phyloP scores from a whole-genome alignment of 352 stramenopile species.

The Pythium aquatile region DNA sequence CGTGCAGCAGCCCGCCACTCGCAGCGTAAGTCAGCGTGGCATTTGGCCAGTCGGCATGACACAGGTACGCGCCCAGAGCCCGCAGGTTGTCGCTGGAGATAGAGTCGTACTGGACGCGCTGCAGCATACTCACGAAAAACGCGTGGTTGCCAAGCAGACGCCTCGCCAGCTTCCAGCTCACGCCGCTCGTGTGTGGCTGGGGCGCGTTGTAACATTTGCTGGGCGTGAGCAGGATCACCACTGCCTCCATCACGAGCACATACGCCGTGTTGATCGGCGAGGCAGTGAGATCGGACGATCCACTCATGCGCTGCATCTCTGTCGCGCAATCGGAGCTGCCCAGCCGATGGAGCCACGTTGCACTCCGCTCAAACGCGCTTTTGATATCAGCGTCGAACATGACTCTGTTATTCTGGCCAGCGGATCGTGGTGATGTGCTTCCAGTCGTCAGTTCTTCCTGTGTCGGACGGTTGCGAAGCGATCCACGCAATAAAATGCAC shows the following conservation, averaged over 20 bases:
- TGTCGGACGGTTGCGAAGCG: conserved; percentile 45
- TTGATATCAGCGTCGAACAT: conserved; percentile 35
- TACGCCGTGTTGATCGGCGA: conserved; percentile 25
- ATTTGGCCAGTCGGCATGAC: conserved; percentile 51
- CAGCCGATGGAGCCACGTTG: conserved; percentile 32
- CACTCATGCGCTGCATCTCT: conserved; percentile 37
- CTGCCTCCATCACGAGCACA: conserved; percentile 75
- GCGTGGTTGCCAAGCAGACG: conserved; percentile 46
- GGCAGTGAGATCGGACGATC: background rate
- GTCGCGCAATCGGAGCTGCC: conserved; percentile 2
- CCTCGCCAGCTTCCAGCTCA: conserved; percentile 70
- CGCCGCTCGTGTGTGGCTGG: conserved; percentile 37
- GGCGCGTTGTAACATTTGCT: conserved; percentile 60
- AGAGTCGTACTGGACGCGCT: conserved; percentile 34
- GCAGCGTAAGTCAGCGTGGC: conserved; percentile 25
- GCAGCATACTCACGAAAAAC: conserved; percentile 54
- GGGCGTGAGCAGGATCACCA: conserved; percentile 78
- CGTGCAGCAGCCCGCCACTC: conserved; percentile 37
- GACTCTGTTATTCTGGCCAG: background rate
- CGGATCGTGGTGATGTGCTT: conserved; percentile 3
- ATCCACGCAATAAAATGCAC: conserved; percentile 63
- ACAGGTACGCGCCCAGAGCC: conserved; percentile 55
- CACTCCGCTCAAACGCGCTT: conserved; percentile 40
- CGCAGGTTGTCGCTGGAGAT: conserved; percentile 55
- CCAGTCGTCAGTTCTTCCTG: background rate